Base-by-base conservation (phyloP, 2,329 filamentous ascomycete species). In the Pyrenochaeta sp. region DNA sequence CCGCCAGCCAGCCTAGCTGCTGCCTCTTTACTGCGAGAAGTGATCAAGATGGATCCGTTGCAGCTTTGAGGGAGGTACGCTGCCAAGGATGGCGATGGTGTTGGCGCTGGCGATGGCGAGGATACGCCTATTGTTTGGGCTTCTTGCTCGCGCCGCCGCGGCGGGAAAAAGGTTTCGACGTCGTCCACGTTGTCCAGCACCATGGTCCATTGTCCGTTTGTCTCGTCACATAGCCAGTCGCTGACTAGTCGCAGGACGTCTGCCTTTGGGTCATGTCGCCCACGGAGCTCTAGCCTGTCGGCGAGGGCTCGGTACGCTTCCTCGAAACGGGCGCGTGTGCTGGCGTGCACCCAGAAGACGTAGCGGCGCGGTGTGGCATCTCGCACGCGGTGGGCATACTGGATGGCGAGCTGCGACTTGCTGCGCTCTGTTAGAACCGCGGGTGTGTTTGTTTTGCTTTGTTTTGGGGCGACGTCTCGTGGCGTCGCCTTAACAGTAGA, bases 281-380 rank as follows among this genome's bases (percentile, higher is more conserved):
- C 53, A 32, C 52, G 46, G 7, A 66, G 47, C 48, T 58, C 43
- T 12, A 66, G 40, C 28, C 22, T 32, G 34, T 64, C 42, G 13
- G 65, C 64, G 27, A 68, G 59, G 24, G 52, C 53, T 53, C 52
- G 19, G 27, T 58, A 63, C 13, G 46, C 55, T 53, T 61, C 10
- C 39, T 67, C 55, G 43, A 67, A 58, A 10, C 64, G 49, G 12
- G 65, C 50, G n/a, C 25, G 22, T 24, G 44, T 59, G 50, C 65
- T 64, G 1, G 72, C 72, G 48, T 70, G 51, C 2, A 76, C 50
- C 72, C 72, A 76, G 52, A 76, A 68, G 1, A 74, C 62, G 28
- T 52, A 70, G 4, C 47, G 68, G 4, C 61, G 19, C 10, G 67
- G 66, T 13, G 53, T 61, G n/a, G 34, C 34, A 25, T 69, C 49